phyloP scores from a whole-genome alignment of 2,329 filamentous ascomycete species.

The Eutypella sp. region DNA sequence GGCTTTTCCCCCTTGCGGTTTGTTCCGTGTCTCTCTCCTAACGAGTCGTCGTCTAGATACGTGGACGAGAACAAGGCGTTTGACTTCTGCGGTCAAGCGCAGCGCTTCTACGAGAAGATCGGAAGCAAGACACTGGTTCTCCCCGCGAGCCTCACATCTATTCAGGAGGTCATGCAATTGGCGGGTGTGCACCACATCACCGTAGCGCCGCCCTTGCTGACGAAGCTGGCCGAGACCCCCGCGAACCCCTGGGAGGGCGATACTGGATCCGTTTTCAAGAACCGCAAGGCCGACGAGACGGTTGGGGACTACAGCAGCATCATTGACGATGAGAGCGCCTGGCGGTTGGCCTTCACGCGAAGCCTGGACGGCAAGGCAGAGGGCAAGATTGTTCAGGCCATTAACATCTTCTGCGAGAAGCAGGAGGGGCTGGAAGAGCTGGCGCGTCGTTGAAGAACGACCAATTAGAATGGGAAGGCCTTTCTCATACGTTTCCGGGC shows the following conservation, averaged over 20 bases:
- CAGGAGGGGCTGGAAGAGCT: constrained; percentile 45
- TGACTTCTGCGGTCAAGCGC: constrained; percentile 44
- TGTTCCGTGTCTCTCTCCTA: neutral
- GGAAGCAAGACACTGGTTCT: constrained; percentile 45
- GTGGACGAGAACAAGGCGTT: constrained; percentile 45
- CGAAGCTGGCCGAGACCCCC: constrained; percentile 36
- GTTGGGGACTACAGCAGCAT: constrained; percentile 12
- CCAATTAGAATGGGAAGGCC: neutral
- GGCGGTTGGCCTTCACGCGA: constrained; percentile 46
- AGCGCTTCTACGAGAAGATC: constrained; percentile 44
- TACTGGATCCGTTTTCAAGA: constrained; percentile 23
- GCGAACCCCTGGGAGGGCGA: constrained; percentile 26
- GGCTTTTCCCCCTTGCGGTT: neutral
- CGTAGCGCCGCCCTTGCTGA: constrained; percentile 48
- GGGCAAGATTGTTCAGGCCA: constrained; percentile 47
- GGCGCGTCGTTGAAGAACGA: constrained; percentile 6
- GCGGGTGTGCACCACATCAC: constrained; percentile 56
- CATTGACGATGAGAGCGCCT: constrained; percentile 39
- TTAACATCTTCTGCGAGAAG: constrained; percentile 54
- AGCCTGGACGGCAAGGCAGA: constrained; percentile 42
- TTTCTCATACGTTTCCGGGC: too few species aligned
- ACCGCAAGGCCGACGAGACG: constrained; percentile 5
- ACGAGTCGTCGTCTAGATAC: constrained; percentile 29
- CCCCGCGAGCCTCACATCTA: constrained; percentile 52
- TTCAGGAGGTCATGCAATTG: constrained; percentile 53